Conservation (phyloP, 1,139 yeast species). For the Saccharomyces hybrid region DNA sequence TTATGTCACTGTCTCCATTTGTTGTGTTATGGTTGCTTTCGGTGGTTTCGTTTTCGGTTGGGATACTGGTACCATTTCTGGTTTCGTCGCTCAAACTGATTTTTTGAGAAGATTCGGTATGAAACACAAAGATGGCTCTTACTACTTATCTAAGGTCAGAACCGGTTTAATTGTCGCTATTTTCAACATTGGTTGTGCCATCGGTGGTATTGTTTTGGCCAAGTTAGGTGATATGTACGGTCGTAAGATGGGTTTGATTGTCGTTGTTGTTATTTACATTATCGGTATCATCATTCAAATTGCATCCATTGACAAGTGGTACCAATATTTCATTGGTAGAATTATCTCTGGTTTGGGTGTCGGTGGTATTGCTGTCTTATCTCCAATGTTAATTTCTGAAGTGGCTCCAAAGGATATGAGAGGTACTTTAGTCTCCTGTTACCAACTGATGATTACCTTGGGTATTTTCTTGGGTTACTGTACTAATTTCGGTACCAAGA, state of each 20-base stretch:
- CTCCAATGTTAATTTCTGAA: conserved; percentile 60
- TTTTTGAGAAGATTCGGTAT: conserved; percentile 49
- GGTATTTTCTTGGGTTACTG: conserved; percentile 59
- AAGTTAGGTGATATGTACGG: conserved; percentile 51
- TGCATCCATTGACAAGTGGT: conserved; percentile 45
- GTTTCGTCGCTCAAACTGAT: conserved; percentile 64
- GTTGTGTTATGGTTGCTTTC: conserved; percentile 47
- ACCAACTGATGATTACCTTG: conserved; percentile 56
- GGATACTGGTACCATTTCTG: conserved; percentile 74
- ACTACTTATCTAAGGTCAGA: conserved; percentile 45
- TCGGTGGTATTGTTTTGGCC: conserved; percentile 54
- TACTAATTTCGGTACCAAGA: conserved; percentile 52
- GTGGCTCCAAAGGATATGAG: conserved; percentile 59
- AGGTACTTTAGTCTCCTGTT: conserved; percentile 58
- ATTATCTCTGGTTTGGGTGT: conserved; percentile 57
- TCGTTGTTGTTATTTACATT: conserved; percentile 50
- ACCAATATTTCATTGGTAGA: conserved; percentile 53
- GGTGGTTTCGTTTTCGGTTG: conserved; percentile 68
- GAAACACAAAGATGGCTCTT: conserved; percentile 39
- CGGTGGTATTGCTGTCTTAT: conserved; percentile 54
- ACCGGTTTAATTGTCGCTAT: conserved; percentile 57
- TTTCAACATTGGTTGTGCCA: conserved; percentile 62
- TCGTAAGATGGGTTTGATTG: conserved; percentile 51
- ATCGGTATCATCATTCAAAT: conserved; percentile 60
- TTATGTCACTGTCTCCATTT: conserved; percentile 34